Evolutionary conservation across 2,329 filamentous ascomycete genomes (phyloP).

Genomic region (Whalleya microplaca): DNA sequence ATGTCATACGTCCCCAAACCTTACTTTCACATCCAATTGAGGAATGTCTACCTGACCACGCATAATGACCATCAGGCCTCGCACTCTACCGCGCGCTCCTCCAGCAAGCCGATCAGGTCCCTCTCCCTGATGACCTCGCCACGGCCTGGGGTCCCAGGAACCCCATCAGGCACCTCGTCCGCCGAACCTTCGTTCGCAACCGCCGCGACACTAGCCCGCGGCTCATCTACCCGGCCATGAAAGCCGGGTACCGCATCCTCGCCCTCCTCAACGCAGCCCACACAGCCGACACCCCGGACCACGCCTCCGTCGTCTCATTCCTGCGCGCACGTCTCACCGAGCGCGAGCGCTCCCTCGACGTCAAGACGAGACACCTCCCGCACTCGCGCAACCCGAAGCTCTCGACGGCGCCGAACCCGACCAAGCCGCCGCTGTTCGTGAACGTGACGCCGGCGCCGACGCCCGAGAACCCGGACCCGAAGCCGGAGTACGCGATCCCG

Average conservation of each 20-base stretch:
- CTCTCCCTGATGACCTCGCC: conserved; percentile 53
- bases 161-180: conserved; percentile 61
- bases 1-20: conserved; percentile 15
- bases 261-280: conserved; percentile 28
- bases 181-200: conserved; percentile 66
- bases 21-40: not conserved
- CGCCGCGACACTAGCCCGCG: conserved; percentile 59
- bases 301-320: conserved; percentile 46
- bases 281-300: conserved; percentile 41
- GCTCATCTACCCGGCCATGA: conserved; percentile 64
- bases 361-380: conserved; percentile 20
- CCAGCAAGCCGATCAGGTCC: conserved; percentile 56
- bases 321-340: conserved; percentile 44
- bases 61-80: conserved; percentile 51
- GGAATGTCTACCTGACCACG: not conserved
- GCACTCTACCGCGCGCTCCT: conserved; percentile 75
- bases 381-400: conserved; percentile 20
- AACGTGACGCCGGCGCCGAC: conserved; percentile 35
- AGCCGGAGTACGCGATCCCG: conserved; percentile 50
- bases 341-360: conserved; percentile 30
- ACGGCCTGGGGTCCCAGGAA: conserved; percentile 37
- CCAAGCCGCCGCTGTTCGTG: conserved; percentile 38
- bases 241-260: conserved; percentile 61
- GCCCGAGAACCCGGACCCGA: conserved; percentile 40
- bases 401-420: conserved; percentile 23